A percentile compares a stretch with the other conserved stretches of the same genome.
phyloP scores from a whole-genome alignment of 305 asterid genomes.

The Fraxinus ornus region DNA sequence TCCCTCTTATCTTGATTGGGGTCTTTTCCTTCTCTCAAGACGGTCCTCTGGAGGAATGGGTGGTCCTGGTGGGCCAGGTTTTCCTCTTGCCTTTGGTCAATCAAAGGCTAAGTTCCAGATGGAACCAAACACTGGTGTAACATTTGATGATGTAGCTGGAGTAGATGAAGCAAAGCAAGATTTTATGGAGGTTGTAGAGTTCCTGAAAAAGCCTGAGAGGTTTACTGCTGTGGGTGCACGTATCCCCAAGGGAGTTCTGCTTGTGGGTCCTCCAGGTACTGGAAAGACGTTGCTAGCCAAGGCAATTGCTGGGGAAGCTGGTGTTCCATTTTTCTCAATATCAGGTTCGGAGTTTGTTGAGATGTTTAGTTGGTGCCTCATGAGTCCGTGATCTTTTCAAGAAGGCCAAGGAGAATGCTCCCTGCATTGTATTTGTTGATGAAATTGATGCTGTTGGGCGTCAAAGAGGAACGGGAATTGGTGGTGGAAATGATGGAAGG shows the following conservation, averaged over 20 bases:
- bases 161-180: constrained; percentile 99
- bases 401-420: background rate
- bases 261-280: constrained; percentile 94
- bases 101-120: constrained; percentile 92
- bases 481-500: background rate
- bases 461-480: background rate
- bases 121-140: constrained; percentile 96
- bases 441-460: background rate
- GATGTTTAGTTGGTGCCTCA: background rate
- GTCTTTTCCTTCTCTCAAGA: constrained; percentile 87
- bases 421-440: background rate
- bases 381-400: background rate
- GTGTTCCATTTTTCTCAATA: constrained; percentile 36
- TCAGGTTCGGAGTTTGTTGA: background rate
- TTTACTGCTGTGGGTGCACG: constrained; percentile 95
- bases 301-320: constrained; percentile 96
- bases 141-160: constrained; percentile 92
- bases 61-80: constrained; percentile 93
- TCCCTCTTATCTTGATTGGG: constrained; percentile 85
- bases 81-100: constrained; percentile 70
- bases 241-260: constrained; percentile 94
- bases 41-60: constrained; percentile 93
- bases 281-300: constrained; percentile 72
- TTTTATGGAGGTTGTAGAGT: constrained; percentile 96
- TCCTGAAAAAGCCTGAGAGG: constrained; percentile 88